These are phyloP conservation scores for Parietichytrium sp. DNA, from an alignment of 108 stramenopile genomes.

Conservation along the genomic window DNA sequence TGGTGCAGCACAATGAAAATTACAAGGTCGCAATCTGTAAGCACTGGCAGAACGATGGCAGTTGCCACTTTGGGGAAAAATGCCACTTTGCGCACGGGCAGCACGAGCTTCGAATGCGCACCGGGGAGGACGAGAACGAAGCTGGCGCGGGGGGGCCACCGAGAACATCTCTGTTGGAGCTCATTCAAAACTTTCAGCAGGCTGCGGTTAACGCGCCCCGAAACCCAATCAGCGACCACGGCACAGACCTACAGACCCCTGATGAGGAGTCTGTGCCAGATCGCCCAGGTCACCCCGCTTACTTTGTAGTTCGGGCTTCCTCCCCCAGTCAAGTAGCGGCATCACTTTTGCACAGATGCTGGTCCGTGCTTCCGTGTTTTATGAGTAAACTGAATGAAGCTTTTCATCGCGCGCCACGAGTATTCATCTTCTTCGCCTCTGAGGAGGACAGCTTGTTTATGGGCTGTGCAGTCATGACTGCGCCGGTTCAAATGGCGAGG, in stretches of 20 bases:
- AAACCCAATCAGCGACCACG: background rate
- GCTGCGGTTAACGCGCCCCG: background rate
- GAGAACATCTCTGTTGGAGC: background rate
- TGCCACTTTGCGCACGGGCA: conserved; percentile 82
- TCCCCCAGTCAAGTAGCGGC: background rate
- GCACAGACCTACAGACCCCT: conserved; percentile 5
- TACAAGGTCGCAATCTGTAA: conserved; percentile 83
- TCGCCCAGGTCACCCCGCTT: background rate
- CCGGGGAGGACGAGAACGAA: conserved; percentile 50
- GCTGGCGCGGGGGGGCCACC: conserved; percentile 42
- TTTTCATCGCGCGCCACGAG: background rate
- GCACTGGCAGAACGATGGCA: conserved; percentile 75
- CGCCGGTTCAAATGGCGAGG: background rate
- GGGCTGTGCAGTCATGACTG: conserved; percentile 2
- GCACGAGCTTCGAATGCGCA: conserved; percentile 68
- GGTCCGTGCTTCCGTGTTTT: conserved; percentile 37
- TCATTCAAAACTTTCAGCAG: background rate
- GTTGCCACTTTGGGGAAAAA: conserved; percentile 78
- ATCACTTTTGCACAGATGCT: background rate
- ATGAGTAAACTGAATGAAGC: background rate
- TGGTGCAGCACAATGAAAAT: conserved; percentile 75
- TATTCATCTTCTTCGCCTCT: conserved; percentile 15
- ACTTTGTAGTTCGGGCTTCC: background rate
- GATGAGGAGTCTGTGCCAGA: background rate
- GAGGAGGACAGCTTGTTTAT: background rate